A percentile compares a stretch with the other conserved stretches of the same genome.
These are phyloP conservation scores for Pseudogymnoascus sp. DNA, from an alignment of 2,329 filamentous ascomycete genomes.

Conservation along the genomic window DNA sequence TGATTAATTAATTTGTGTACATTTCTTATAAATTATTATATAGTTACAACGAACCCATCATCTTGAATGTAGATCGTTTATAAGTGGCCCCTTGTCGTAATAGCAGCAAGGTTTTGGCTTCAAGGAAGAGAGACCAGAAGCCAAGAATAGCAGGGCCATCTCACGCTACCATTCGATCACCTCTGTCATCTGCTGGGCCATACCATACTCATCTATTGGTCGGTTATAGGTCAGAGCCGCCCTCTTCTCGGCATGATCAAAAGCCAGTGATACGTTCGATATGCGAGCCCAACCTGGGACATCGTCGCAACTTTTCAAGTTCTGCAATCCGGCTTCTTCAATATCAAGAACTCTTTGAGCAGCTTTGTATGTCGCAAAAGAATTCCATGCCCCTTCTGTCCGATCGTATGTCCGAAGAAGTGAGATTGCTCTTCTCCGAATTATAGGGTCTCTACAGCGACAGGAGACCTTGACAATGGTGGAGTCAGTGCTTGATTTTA, in stretches of 20 bases:
- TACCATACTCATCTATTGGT: background rate
- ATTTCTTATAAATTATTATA: background rate
- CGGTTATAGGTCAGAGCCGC: background rate
- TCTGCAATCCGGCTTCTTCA: conserved; percentile 11
- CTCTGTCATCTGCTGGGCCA: background rate
- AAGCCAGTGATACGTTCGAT: background rate
- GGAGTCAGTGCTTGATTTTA: conserved; percentile 42
- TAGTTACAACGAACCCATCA: too few species aligned
- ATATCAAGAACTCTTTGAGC: background rate
- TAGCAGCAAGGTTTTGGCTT: background rate
- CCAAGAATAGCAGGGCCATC: background rate
- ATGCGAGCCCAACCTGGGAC: conserved; percentile 14
- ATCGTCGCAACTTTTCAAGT: conserved; percentile 13
- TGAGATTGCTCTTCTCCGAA: conserved; percentile 53
- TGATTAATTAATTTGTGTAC: background rate
- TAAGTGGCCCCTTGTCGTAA: background rate
- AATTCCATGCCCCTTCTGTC: conserved; percentile 61
- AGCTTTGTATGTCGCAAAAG: background rate
- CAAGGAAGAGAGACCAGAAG: background rate
- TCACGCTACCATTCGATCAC: background rate
- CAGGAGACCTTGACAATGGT: conserved; percentile 55
- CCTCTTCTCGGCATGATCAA: background rate
- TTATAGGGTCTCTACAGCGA: conserved; percentile 49
- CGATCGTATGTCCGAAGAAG: conserved; percentile 50
- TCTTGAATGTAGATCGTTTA: too few species aligned